Conservation (phyloP, 768 basidiomycete genomes). For the Trametopsis cervina region DNA sequence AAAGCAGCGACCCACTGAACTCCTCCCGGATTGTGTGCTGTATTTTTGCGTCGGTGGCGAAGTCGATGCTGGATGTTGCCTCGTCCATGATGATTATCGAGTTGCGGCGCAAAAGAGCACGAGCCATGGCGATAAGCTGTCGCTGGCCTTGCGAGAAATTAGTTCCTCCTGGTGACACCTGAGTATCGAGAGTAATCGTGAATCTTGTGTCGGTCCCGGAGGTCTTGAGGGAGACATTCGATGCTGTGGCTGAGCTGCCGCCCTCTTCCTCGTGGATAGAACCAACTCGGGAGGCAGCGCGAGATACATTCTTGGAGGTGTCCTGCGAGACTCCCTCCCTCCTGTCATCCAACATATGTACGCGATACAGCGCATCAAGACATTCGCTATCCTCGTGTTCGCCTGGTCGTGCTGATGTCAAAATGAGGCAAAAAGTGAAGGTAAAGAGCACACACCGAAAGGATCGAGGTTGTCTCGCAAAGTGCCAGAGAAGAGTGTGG, state of each 20-base stretch:
- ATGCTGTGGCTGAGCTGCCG: slow-evolving; percentile 26
- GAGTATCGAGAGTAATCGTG: slow-evolving; percentile 61
- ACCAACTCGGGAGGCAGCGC: too few species aligned
- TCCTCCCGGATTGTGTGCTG: slow-evolving; percentile 84
- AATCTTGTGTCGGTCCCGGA: slow-evolving; percentile 54
- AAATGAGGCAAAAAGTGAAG: background rate
- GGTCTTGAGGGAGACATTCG: slow-evolving; percentile 20
- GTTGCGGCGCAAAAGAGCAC: slow-evolving; percentile 69
- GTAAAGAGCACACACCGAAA: slow-evolving; percentile 36
- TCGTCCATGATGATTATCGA: slow-evolving; percentile 76
- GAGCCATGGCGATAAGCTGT: slow-evolving; percentile 82
- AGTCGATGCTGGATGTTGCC: slow-evolving; percentile 82
- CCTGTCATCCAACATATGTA: slow-evolving; percentile 66
- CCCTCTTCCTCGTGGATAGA: slow-evolving; percentile 34
- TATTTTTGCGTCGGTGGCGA: slow-evolving; percentile 86
- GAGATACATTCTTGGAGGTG: slow-evolving; percentile 42
- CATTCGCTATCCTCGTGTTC: slow-evolving; percentile 80
- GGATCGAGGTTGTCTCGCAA: slow-evolving; percentile 72
- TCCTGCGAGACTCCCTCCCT: slow-evolving; percentile 41
- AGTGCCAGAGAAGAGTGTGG: slow-evolving; percentile 75
- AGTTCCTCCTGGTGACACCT: slow-evolving; percentile 77
- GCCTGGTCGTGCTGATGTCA: slow-evolving; percentile 25
- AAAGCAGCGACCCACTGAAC: slow-evolving; percentile 64
- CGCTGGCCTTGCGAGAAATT: slow-evolving; percentile 93
- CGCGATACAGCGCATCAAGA: slow-evolving; percentile 72